These are phyloP conservation scores for Apostasia shenzhenica DNA, from an alignment of 106 monocot species.

Conservation along the genomic window DNA sequence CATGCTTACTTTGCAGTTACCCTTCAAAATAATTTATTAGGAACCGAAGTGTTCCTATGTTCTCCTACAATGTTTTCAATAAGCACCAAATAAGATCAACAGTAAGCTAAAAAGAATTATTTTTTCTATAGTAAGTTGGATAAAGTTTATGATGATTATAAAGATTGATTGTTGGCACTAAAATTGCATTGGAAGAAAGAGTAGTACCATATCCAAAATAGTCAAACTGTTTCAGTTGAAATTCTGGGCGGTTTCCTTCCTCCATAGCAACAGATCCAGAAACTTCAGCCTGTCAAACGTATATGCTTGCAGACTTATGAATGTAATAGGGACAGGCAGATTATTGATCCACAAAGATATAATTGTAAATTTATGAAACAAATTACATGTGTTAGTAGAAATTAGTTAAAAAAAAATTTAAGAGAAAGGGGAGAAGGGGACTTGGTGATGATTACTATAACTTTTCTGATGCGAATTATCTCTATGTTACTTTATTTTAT, in stretches of 20 bases:
- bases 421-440: neutral
- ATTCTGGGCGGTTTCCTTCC: constrained; percentile 52
- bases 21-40: no score
- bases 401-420: neutral
- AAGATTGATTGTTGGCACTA: neutral
- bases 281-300: constrained; percentile 67
- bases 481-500: no score
- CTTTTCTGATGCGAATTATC: no score
- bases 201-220: constrained; percentile 75
- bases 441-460: no score
- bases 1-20: no score
- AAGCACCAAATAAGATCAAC: neutral
- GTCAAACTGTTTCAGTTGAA: constrained; percentile 59
- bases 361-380: neutral
- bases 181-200: neutral
- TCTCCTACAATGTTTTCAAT: no score
- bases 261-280: constrained; percentile 33
- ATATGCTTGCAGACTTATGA: neutral
- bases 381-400: neutral
- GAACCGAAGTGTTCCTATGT: no score
- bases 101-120: neutral
- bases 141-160: no score
- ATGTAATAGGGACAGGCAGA: neutral
- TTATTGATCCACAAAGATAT: neutral
- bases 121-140: neutral